A percentile compares a stretch with the other conserved stretches of the same genome.
Conservation (phyloP, 2,329 filamentous ascomycete species). For the Catunica adiposa region DNA sequence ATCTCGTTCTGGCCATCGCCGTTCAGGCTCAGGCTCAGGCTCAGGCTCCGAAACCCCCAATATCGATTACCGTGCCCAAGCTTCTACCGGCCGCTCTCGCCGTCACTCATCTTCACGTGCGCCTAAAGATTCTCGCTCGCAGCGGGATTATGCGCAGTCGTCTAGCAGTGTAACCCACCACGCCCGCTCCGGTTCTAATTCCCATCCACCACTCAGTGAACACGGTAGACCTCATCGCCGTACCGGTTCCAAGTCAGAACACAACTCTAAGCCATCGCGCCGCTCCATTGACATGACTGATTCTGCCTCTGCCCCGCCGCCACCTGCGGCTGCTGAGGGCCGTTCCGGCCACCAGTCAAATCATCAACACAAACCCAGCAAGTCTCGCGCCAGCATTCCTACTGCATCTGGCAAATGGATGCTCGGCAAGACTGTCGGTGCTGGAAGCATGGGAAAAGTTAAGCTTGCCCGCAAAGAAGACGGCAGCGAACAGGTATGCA, state of each 20-base stretch:
- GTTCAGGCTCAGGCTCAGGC: conserved; percentile 12
- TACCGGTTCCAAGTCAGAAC: conserved; percentile 11
- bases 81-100: conserved; percentile 9
- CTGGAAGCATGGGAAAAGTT: conserved; percentile 97
- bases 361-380: conserved; percentile 28
- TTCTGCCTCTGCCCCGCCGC: conserved; percentile 4
- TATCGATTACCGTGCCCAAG: conserved; percentile 1
- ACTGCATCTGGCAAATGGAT: conserved; percentile 87
- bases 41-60: conserved; percentile 10
- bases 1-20: conserved; percentile 13
- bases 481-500: conserved; percentile 68
- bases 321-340: conserved; percentile 1
- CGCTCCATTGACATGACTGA: conserved; percentile 12
- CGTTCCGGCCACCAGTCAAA: conserved; percentile 9
- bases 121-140: conserved; percentile 11
- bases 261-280: conserved; percentile 7
- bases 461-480: conserved; percentile 86
- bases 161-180: conserved; percentile 12
- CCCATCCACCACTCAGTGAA: conserved; percentile 13
- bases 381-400: conserved; percentile 65
- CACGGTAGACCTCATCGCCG: conserved; percentile 14
- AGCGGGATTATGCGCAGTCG: conserved; percentile 12
- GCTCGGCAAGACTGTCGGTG: conserved; percentile 89
- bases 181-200: conserved; percentile 6
- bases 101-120: conserved; percentile 10